Percentiles rank a stretch among this genome's conserved stretches.
phyloP scores from a whole-genome alignment of 2,329 filamentous ascomycete genomes.

The Arthrobotrys pseudoclavata region DNA sequence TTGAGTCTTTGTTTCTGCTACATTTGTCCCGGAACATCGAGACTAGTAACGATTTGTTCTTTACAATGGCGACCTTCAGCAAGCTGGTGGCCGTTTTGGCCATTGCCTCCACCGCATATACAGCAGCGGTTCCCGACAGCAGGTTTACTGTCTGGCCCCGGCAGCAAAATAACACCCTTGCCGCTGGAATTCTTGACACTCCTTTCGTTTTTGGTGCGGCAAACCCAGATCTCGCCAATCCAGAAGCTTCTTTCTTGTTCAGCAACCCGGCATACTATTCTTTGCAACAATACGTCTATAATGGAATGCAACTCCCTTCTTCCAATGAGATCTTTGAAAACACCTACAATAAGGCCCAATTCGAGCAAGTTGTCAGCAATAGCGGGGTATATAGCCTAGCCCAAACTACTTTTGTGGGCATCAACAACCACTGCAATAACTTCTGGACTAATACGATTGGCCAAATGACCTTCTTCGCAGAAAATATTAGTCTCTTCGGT shows the following conservation, averaged over 20 bases:
- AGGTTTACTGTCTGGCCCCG: constrained; percentile 19
- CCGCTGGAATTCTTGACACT: constrained; percentile 35
- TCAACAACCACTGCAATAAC: constrained; percentile 41
- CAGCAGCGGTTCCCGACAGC: constrained; percentile 21
- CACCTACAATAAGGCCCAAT: constrained; percentile 45
- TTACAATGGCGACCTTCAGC: constrained; percentile 34
- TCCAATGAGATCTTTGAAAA: constrained; percentile 39
- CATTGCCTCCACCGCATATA: constrained; percentile 16
- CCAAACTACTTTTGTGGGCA: constrained; percentile 38
- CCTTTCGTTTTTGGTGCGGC: constrained; percentile 44
- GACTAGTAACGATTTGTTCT: background rate
- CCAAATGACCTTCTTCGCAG: constrained; percentile 54
- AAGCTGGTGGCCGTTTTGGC: constrained; percentile 31
- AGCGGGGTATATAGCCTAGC: constrained; percentile 42
- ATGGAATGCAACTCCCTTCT: constrained; percentile 47
- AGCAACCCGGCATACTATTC: constrained; percentile 43
- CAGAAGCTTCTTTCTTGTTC: constrained; percentile 54
- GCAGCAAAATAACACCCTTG: constrained; percentile 22
- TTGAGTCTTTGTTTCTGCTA: background rate
- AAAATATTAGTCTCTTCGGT: constrained; percentile 53
- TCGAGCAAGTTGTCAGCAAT: constrained; percentile 39
- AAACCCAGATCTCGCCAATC: constrained; percentile 38
- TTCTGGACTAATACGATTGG: constrained; percentile 55
- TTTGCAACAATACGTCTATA: constrained; percentile 49
- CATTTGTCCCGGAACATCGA: background rate